phyloP scores from a whole-genome alignment of 345 rosid genomes.

The Corymbia maculata region DNA sequence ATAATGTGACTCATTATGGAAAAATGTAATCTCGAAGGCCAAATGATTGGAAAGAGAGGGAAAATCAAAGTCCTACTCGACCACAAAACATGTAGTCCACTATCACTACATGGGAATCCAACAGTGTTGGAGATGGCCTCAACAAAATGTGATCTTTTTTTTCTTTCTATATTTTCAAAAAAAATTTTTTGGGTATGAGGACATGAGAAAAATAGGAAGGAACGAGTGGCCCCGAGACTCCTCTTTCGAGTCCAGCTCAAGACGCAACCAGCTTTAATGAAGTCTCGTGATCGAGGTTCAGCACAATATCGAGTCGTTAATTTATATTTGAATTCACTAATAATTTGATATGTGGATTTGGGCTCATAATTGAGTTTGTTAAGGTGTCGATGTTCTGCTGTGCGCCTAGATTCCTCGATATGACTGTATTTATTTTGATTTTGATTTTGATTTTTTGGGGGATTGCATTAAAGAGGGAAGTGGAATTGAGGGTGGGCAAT shows the following conservation, averaged over 20 bases:
- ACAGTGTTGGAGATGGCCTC: background rate
- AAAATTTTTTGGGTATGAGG: rapidly evolving
- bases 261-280: background rate
- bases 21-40: background rate
- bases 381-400: background rate
- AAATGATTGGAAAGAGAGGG: background rate
- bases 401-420: background rate
- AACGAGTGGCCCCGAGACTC: rapidly evolving
- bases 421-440: background rate
- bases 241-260: background rate
- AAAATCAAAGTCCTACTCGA: background rate
- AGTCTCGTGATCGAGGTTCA: background rate
- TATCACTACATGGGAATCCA: background rate
- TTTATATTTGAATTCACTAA: too few species aligned
- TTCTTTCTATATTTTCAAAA: rapidly evolving
- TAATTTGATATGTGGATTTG: too few species aligned
- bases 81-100: slow-evolving; percentile 7
- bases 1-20: background rate
- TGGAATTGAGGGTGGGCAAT: background rate
- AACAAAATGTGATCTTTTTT: background rate
- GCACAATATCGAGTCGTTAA: rapidly evolving
- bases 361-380: background rate
- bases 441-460: background rate
- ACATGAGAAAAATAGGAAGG: background rate
- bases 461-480: background rate